Base-by-base conservation (phyloP, 371 early-diverging fungal species). In the Mucor piriformis region DNA sequence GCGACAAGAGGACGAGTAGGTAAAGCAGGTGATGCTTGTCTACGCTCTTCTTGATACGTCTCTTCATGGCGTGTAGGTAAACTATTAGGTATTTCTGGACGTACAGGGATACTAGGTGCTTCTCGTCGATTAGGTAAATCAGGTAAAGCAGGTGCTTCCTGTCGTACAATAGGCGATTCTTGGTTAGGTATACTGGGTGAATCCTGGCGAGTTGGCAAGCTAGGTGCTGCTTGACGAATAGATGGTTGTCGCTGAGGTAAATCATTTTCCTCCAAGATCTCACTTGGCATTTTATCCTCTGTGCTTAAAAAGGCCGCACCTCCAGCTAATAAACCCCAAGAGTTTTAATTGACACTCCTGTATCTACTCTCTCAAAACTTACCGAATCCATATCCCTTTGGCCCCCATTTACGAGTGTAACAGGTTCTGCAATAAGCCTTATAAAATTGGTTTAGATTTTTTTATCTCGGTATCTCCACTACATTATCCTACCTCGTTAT, bases 341-440 rank as follows among this genome's bases (percentile, higher is more conserved):
- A 8, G 29, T 29, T 29, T 29, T 29, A 29, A 8, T 29, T 1
- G 6, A 6, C 8, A 29, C 8, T 8, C 29, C 29, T 13, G 6
- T 37, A 18, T 47, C 6, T 6, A 33, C 29, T 29, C 4, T 29
- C 29, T 6, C 46, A 34, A 29, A 15, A 7, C 51, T 59, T 70
- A 70, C 81, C 81, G 65, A 76, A 79, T 15, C 79, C 81, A 66
- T 80, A 80, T 16, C 81, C 77, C 55, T 79, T 80, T 1, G 81
- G 77, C n/a, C 77, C 81, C 77, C 77, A 80, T 67, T 69, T 66
- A 25, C 81, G 77, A 50, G 58, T 72, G 57, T 77, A 75, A 24
- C 81, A 77, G 6, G 69, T 69, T 58, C 68, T 81, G 33, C 81
- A 81, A 40, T 77, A 81, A 6, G 77, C 77, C 80, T 79, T 24